Percentiles rank a stretch among this genome's conserved stretches.
These are phyloP conservation scores for Neopestalotiopsis sp. DNA, from an alignment of 2,329 filamentous ascomycete species.

Conservation along the genomic window DNA sequence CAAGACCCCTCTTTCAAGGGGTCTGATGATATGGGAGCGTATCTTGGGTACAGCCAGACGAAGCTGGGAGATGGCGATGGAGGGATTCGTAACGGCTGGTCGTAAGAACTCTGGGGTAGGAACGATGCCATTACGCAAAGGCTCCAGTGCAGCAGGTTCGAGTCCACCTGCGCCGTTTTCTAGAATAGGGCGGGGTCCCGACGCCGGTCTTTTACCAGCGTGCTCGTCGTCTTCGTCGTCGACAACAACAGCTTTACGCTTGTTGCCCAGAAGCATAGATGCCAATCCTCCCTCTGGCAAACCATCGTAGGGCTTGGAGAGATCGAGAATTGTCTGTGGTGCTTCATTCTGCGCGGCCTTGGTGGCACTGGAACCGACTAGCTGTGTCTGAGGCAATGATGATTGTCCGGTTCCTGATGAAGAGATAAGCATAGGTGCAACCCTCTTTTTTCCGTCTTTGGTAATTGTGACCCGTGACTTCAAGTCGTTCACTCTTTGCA, in stretches of 20 bases:
- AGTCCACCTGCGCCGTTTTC: slow-evolving; percentile 78
- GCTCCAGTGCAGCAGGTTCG: slow-evolving; percentile 72
- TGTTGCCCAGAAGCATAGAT: slow-evolving; percentile 88
- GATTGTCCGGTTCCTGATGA: slow-evolving; percentile 87
- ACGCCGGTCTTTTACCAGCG: slow-evolving; percentile 55
- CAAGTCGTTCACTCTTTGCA: slow-evolving; percentile 62
- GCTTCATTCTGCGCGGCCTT: slow-evolving; percentile 70
- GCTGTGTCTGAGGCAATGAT: slow-evolving; percentile 84
- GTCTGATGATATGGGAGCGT: slow-evolving; percentile 79
- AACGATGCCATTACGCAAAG: slow-evolving; percentile 63
- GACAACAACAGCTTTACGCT: slow-evolving; percentile 76
- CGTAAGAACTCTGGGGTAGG: slow-evolving; percentile 83
- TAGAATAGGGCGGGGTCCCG: slow-evolving; percentile 76
- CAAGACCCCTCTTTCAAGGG: slow-evolving; percentile 71
- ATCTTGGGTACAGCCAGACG: slow-evolving; percentile 88
- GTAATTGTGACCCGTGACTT: slow-evolving; percentile 94
- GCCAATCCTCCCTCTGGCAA: slow-evolving; percentile 88
- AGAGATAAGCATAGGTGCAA: slow-evolving; percentile 89
- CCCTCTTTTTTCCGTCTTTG: slow-evolving; percentile 96
- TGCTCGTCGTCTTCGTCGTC: slow-evolving; percentile 78
- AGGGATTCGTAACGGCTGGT: slow-evolving; percentile 84
- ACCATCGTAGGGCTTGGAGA: slow-evolving; percentile 93
- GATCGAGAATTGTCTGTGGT: slow-evolving; percentile 82
- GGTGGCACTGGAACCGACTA: slow-evolving; percentile 76
- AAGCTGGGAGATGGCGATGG: slow-evolving; percentile 80